Conservation (phyloP, 2,329 filamentous ascomycete genomes). For the Penicillium rolfsii region DNA sequence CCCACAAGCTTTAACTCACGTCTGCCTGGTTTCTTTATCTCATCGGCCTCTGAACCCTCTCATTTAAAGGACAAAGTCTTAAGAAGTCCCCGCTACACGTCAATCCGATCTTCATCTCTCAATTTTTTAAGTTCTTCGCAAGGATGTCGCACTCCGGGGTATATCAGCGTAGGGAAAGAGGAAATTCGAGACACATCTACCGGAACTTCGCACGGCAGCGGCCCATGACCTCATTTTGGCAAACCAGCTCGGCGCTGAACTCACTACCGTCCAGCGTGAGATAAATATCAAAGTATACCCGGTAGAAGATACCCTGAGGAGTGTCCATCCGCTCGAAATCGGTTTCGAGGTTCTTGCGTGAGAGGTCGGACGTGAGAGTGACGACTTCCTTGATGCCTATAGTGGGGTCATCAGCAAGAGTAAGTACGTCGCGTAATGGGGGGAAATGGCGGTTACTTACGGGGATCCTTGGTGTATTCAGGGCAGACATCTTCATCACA, state of each 20-base stretch:
- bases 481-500: conserved; percentile 98
- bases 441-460: conserved; percentile 66
- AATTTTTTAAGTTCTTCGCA: background rate
- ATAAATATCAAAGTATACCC: conserved; percentile 71
- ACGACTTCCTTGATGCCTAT: conserved; percentile 98
- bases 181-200: conserved; percentile 40
- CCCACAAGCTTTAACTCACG: no score
- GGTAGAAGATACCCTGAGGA: conserved; percentile 93
- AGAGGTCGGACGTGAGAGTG: conserved; percentile 93
- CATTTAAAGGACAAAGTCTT: background rate
- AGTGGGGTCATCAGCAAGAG: background rate
- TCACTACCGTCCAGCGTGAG: conserved; percentile 95
- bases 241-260: conserved; percentile 98
- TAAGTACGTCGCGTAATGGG: no score
- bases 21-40: background rate
- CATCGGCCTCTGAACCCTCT: background rate
- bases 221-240: conserved; percentile 98
- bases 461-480: conserved; percentile 98
- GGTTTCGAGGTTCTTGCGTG: conserved; percentile 97
- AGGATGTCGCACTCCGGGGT: conserved; percentile 2
- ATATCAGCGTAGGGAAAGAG: background rate
- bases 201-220: conserved; percentile 89
- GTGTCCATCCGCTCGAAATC: conserved; percentile 99
- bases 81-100: background rate
- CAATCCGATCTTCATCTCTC: background rate